These are phyloP conservation scores for Schwanniomyces sp. DNA, from an alignment of 805 yeast genomes.

Conservation along the genomic window DNA sequence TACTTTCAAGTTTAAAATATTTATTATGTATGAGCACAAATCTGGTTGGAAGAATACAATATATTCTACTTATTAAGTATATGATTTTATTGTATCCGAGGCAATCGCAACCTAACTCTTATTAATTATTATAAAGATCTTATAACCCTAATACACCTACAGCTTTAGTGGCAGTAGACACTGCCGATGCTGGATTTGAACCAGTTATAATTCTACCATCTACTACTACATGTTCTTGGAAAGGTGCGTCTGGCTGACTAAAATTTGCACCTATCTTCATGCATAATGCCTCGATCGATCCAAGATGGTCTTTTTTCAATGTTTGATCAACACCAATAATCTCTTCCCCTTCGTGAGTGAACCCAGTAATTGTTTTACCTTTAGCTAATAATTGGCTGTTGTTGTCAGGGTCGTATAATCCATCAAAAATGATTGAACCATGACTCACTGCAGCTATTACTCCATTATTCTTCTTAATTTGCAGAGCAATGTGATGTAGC, in stretches of 20 bases:
- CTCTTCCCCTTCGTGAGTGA: constrained; percentile 52
- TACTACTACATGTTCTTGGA: constrained; percentile 43
- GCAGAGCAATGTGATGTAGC: constrained; percentile 42
- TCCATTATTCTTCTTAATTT: constrained; percentile 48
- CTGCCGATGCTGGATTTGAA: constrained; percentile 55
- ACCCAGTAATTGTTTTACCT: constrained; percentile 56
- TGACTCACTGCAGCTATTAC: constrained; percentile 62
- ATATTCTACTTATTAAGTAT: too few species aligned
- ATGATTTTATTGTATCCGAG: too few species aligned
- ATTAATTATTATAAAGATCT: neutral
- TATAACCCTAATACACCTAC: constrained; percentile 5
- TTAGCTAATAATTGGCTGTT: constrained; percentile 39
- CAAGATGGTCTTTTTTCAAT: constrained; percentile 18
- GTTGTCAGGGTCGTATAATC: constrained; percentile 34
- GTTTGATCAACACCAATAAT: constrained; percentile 11
- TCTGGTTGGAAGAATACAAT: too few species aligned
- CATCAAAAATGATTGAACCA: constrained; percentile 53
- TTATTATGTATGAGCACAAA: too few species aligned
- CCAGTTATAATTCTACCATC: constrained; percentile 64
- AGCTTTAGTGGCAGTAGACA: constrained; percentile 42
- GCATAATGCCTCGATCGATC: constrained; percentile 34
- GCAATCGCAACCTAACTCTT: neutral
- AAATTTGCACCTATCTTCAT: constrained; percentile 38
- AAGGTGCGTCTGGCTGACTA: constrained; percentile 44
- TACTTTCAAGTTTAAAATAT: too few species aligned